These are phyloP conservation scores for Allantophomopsis cytisporea DNA, from an alignment of 2,329 filamentous ascomycete species.

Conservation along the genomic window DNA sequence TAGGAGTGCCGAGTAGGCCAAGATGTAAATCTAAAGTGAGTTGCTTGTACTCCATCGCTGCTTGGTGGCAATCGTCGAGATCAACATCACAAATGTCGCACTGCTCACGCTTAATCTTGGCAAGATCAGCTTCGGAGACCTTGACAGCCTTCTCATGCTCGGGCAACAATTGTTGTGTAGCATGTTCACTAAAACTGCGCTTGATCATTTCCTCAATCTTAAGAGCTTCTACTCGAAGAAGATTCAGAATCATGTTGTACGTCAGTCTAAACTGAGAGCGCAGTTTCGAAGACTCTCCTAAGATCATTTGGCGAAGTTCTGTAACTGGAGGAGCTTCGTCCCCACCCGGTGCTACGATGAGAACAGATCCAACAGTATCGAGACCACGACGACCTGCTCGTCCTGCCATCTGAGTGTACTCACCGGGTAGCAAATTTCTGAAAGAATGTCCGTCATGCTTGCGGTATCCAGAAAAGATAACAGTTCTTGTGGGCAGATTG, in stretches of 20 bases:
- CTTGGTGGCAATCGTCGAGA: slow-evolving; percentile 69
- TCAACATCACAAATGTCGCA: slow-evolving; percentile 73
- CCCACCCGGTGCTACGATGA: slow-evolving; percentile 69
- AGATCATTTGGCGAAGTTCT: slow-evolving; percentile 82
- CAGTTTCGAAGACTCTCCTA: slow-evolving; percentile 89
- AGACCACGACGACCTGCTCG: slow-evolving; percentile 86
- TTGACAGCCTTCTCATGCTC: slow-evolving; percentile 95
- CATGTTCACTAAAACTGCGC: slow-evolving; percentile 96
- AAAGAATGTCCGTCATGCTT: slow-evolving; percentile 93
- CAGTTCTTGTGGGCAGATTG: slow-evolving; percentile 87
- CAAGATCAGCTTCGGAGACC: slow-evolving; percentile 79
- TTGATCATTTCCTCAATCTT: slow-evolving; percentile 99
- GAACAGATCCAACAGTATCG: slow-evolving; percentile 85
- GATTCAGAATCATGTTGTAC: slow-evolving; percentile 98
- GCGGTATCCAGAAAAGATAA: slow-evolving; percentile 92
- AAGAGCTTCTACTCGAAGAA: slow-evolving; percentile 85
- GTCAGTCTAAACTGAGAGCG: slow-evolving; percentile 93
- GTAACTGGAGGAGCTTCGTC: slow-evolving; percentile 81
- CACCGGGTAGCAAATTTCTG: slow-evolving; percentile 79
- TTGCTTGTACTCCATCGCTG: slow-evolving; percentile 65
- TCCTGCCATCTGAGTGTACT: slow-evolving; percentile 98
- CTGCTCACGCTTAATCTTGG: slow-evolving; percentile 74
- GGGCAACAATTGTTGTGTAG: slow-evolving; percentile 83
- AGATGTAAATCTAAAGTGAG: slow-evolving; percentile 73
- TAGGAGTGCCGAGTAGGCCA: slow-evolving; percentile 62